A percentile compares a stretch with the other conserved stretches of the same genome.
Evolutionary conservation across 805 yeast genomes (phyloP).

Genomic region (Nakazawaea molendinolei): DNA sequence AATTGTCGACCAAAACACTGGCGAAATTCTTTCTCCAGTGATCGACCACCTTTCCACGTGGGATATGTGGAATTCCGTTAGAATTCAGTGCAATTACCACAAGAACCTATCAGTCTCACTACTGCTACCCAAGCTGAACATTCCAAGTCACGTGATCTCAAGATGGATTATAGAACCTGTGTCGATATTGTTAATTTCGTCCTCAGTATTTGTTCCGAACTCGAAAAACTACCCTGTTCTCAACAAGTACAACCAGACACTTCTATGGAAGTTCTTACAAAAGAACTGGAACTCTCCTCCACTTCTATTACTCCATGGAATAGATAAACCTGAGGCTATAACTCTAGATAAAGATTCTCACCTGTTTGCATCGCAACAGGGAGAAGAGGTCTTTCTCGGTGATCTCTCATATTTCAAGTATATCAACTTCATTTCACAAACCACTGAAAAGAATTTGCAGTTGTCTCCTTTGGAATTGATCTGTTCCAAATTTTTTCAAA

Average conservation of each 20-base stretch:
- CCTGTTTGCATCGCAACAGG: background rate
- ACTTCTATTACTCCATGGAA: slow-evolving; percentile 46
- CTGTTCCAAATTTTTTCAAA: slow-evolving; percentile 13
- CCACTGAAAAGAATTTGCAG: slow-evolving; percentile 19
- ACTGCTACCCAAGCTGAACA: slow-evolving; percentile 59
- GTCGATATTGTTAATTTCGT: slow-evolving; percentile 46
- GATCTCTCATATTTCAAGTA: slow-evolving; percentile 25
- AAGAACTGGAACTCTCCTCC: slow-evolving; percentile 33
- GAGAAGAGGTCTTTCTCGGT: slow-evolving; percentile 18
- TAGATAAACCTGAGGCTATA: slow-evolving; percentile 26
- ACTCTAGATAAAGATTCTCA: background rate
- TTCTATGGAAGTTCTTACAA: slow-evolving; percentile 38
- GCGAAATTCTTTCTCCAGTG: slow-evolving; percentile 18
- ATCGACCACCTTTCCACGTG: slow-evolving; percentile 53
- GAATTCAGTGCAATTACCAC: slow-evolving; percentile 49
- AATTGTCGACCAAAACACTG: slow-evolving; percentile 15
- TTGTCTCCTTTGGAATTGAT: slow-evolving; percentile 22
- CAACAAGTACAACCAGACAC: slow-evolving; percentile 46
- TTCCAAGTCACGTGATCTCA: slow-evolving; percentile 42
- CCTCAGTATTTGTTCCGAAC: slow-evolving; percentile 51
- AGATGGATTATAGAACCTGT: slow-evolving; percentile 71
- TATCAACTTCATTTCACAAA: slow-evolving; percentile 17
- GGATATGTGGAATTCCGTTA: slow-evolving; percentile 69
- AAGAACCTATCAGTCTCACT: slow-evolving; percentile 59
- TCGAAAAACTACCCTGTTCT: slow-evolving; percentile 60